A percentile compares a stretch with the other conserved stretches of the same genome.
Evolutionary conservation across 2,329 filamentous ascomycete species (phyloP).

Genomic region (Xylariaceae sp.): DNA sequence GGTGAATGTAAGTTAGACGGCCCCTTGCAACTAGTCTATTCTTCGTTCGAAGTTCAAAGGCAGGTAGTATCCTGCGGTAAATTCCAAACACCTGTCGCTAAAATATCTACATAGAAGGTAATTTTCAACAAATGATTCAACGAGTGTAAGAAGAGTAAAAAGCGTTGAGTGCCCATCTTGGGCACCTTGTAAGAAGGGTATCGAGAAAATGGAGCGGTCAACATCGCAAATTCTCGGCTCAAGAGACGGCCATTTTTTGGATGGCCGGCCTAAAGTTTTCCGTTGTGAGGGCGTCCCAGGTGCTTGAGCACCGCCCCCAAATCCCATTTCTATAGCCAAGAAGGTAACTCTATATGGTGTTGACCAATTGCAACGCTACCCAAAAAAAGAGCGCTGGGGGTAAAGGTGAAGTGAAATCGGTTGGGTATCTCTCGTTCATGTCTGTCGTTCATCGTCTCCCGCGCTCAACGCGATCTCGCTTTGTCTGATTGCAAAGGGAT

Average conservation of each 20-base stretch:
- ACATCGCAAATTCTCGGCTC: too few relatives aligned
- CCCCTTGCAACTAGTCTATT: too few relatives aligned
- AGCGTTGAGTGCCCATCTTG: not conserved
- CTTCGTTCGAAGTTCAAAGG: too few relatives aligned
- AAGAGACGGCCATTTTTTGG: not conserved
- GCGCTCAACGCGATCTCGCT: conserved; percentile 25
- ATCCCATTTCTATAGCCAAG: conserved; percentile 12
- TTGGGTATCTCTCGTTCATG: conserved; percentile 25
- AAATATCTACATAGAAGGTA: not conserved
- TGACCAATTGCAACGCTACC: conserved; percentile 9
- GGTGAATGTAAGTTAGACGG: too few relatives aligned
- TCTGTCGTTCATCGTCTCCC: conserved; percentile 23
- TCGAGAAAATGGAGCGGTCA: not conserved
- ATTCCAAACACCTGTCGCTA: not conserved
- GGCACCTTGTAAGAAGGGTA: not conserved
- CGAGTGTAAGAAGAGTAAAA: not conserved
- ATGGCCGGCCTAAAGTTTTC: not conserved
- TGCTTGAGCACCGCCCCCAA: not conserved
- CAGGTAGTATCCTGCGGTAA: too few relatives aligned
- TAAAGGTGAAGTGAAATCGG: conserved; percentile 11
- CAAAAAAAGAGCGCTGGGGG: conserved; percentile 1
- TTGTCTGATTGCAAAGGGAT: conserved; percentile 12
- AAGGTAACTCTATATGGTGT: conserved; percentile 5
- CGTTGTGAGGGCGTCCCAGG: not conserved
- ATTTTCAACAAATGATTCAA: not conserved